Evolutionary conservation across 805 yeast species (phyloP).

Genomic region (Tetrapisispora namnaoensis): DNA sequence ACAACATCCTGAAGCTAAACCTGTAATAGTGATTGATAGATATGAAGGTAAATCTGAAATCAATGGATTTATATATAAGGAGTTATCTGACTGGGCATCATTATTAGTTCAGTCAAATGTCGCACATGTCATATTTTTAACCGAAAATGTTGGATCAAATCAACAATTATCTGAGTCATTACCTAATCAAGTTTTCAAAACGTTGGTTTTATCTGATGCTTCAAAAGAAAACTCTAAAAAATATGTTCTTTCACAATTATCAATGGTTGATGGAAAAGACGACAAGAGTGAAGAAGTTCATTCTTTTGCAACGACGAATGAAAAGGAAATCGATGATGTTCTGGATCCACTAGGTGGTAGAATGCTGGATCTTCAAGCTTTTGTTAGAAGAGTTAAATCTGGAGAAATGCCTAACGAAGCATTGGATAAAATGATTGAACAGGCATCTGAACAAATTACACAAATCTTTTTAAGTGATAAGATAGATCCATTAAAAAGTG

Average conservation of each 20-base stretch:
- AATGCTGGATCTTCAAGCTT: slow-evolving; percentile 85
- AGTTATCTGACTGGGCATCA: slow-evolving; percentile 84
- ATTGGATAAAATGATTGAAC: slow-evolving; percentile 65
- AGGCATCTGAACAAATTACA: slow-evolving; percentile 79
- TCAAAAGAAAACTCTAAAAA: slow-evolving; percentile 55
- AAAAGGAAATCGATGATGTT: slow-evolving; percentile 40
- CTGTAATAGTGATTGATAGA: slow-evolving; percentile 75
- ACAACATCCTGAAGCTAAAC: slow-evolving; percentile 76
- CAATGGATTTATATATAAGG: slow-evolving; percentile 58
- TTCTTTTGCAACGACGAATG: slow-evolving; percentile 10
- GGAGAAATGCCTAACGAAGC: slow-evolving; percentile 83
- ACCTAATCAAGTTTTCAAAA: slow-evolving; percentile 81
- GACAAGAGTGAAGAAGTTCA: background rate
- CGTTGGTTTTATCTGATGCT: slow-evolving; percentile 72
- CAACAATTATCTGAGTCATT: slow-evolving; percentile 59
- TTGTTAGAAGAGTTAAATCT: slow-evolving; percentile 73
- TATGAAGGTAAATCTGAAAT: slow-evolving; percentile 50
- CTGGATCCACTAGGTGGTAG: slow-evolving; percentile 86
- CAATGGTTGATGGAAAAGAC: slow-evolving; percentile 11
- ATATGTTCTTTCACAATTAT: slow-evolving; percentile 53
- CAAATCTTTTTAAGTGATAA: slow-evolving; percentile 57
- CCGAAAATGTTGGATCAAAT: slow-evolving; percentile 74
- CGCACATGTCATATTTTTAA: slow-evolving; percentile 84
- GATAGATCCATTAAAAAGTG: slow-evolving; percentile 48
- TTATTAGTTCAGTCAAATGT: slow-evolving; percentile 61